Conservation (phyloP, 1,139 yeast species). For the Candida tetrigidarum region DNA sequence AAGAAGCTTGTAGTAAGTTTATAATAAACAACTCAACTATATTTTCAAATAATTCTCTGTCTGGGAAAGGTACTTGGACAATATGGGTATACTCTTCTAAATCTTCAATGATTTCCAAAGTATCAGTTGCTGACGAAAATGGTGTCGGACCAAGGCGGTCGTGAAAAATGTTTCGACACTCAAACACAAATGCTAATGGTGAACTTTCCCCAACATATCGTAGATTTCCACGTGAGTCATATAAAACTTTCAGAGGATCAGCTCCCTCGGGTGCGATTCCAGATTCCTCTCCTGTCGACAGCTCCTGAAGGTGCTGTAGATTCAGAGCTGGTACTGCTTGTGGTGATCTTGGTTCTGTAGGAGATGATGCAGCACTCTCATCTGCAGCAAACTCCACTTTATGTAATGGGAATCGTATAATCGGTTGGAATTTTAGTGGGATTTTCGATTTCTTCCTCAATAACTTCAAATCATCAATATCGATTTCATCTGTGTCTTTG, state of each 20-base stretch:
- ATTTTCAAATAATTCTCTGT: slow-evolving; percentile 7
- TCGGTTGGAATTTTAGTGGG: slow-evolving; percentile 17
- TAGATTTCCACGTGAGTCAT: slow-evolving; percentile 21
- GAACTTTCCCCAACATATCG: slow-evolving; percentile 30
- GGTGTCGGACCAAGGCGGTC: slow-evolving; percentile 17
- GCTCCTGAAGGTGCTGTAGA: neutral
- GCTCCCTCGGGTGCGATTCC: neutral
- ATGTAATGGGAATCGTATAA: slow-evolving; percentile 17
- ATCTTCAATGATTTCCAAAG: slow-evolving; percentile 15
- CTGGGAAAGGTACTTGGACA: slow-evolving; percentile 16
- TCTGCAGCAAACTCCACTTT: neutral
- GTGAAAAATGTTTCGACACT: slow-evolving; percentile 25
- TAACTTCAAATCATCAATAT: slow-evolving; percentile 13
- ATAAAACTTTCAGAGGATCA: slow-evolving; percentile 13
- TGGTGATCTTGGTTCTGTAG: neutral
- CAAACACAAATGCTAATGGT: slow-evolving; percentile 27
- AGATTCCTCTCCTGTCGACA: neutral
- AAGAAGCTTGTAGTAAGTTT: slow-evolving; percentile 15
- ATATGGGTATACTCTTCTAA: slow-evolving; percentile 13
- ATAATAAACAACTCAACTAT: slow-evolving; percentile 12
- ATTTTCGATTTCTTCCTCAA: slow-evolving; percentile 11
- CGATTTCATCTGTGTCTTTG: slow-evolving; percentile 13
- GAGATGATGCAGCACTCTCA: neutral
- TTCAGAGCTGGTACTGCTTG: neutral
- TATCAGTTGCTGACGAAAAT: slow-evolving; percentile 12